Evolutionary conservation across 371 early-diverging fungal genomes (phyloP), one percentile per base, ranked within the genome.

Genomic region (Syncephalastrum contaminatum): DNA sequence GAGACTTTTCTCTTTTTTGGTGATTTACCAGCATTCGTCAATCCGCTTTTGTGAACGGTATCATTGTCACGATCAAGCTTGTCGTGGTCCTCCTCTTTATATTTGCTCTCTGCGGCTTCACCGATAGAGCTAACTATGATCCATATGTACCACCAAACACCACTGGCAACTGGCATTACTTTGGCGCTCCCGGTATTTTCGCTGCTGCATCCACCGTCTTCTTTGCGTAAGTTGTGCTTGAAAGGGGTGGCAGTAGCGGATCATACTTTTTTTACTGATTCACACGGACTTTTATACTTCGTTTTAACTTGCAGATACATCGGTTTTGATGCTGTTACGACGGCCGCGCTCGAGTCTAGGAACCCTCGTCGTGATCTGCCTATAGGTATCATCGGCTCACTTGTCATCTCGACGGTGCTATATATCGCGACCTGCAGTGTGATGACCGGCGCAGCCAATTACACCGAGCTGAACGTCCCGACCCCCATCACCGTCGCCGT

Each of bases 291-390:
- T 44, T 16, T n/a, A 16, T 22, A 1, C 36, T 12, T 30, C 36
- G 16, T 47, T 47, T 36, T 54, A 10, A 30, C 50, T 15, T 41
- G 30, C n/a, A 85, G 92, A 18, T 93, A 90, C 56, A 87, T 90
- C 66, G 94, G 94, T 20, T 93, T 92, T 67, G 95, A 94, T 66
- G 82, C 90, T 8, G 88, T 94, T 12, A 87, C 93, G 0, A 93
- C 94, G 0, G 85, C 87, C 1, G 88, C 95, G 4, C 87, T 90
- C 63, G 95, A 95, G 72, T 81, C 89, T 12, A 80, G 77, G 53
- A 82, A 89, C 20, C 94, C 95, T 24, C 80, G 84, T 44, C 72
- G 85, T 5, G 92, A 94, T 63, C 62, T 95, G 45, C 94, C 95
- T 6, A 84, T 93, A 52, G 95, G 92, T 25, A 92, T 95, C 55